Percentiles rank a stretch among this genome's conserved stretches.
Conservation (phyloP, 2,329 filamentous ascomycete genomes). For the Pseudopithomyces chartarum region DNA sequence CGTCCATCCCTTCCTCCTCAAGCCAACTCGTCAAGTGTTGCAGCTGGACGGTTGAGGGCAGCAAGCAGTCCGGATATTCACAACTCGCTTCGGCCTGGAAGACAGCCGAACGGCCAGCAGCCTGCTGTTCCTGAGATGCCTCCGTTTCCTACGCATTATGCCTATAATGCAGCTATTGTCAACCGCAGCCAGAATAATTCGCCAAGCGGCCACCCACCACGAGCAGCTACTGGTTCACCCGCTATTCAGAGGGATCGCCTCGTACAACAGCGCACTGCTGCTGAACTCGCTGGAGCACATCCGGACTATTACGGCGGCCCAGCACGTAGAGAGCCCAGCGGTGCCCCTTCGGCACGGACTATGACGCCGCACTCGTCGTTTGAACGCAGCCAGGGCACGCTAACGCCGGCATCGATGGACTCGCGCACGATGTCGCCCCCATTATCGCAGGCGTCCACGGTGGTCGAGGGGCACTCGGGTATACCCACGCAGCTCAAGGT, state of each 20-base stretch:
- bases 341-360: slow-evolving; percentile 34
- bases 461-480: slow-evolving; percentile 31
- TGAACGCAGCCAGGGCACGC: slow-evolving; percentile 40
- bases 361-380: slow-evolving; percentile 48
- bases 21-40: slow-evolving; percentile 51
- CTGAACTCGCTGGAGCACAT: slow-evolving; percentile 43
- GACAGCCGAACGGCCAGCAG: slow-evolving; percentile 58
- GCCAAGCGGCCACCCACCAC: slow-evolving; percentile 70
- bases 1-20: slow-evolving; percentile 80
- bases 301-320: slow-evolving; percentile 46
- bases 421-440: slow-evolving; percentile 48
- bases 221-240: slow-evolving; percentile 73
- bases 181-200: slow-evolving; percentile 83
- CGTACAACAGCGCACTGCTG: slow-evolving; percentile 45
- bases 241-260: slow-evolving; percentile 66
- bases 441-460: slow-evolving; percentile 25
- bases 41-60: slow-evolving; percentile 79
- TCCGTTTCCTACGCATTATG: slow-evolving; percentile 62
- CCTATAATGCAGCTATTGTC: slow-evolving; percentile 64
- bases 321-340: slow-evolving; percentile 38
- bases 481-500: slow-evolving; percentile 85
- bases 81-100: slow-evolving; percentile 63
- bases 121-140: slow-evolving; percentile 50
- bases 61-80: slow-evolving; percentile 97
- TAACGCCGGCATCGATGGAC: slow-evolving; percentile 45